Conservation (phyloP, 805 yeast genomes). For the Spathaspora gorwiae region DNA sequence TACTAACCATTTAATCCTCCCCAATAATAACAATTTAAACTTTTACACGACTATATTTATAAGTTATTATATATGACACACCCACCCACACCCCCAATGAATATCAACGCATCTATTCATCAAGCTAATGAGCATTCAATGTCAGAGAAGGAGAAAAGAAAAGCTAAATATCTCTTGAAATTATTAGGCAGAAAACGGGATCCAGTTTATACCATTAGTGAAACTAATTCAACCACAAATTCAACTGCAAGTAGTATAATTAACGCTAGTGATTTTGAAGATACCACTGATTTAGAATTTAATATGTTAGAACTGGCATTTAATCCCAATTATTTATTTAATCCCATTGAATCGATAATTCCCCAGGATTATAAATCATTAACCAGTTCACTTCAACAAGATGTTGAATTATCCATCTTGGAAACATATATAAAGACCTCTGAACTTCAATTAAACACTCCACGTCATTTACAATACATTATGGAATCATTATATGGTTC, state of each 20-base stretch:
- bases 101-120: too few relatives aligned
- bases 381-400: slow-evolving; percentile 36
- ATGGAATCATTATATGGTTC: slow-evolving; percentile 27
- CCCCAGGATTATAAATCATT: slow-evolving; percentile 23
- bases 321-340: neutral
- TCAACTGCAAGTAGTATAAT: neutral
- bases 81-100: too few relatives aligned
- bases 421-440: slow-evolving; percentile 7
- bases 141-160: neutral
- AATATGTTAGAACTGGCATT: neutral
- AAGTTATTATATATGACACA: too few relatives aligned
- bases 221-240: neutral
- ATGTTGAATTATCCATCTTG: slow-evolving; percentile 21
- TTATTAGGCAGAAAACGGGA: neutral
- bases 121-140: too few relatives aligned
- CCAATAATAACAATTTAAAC: too few relatives aligned
- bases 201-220: too few relatives aligned
- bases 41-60: too few relatives aligned
- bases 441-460: slow-evolving; percentile 12
- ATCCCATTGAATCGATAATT: neutral
- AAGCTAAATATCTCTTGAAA: neutral
- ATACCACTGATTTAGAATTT: neutral
- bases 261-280: neutral
- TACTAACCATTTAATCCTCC: too few relatives aligned
- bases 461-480: slow-evolving; percentile 42